These are phyloP conservation scores for Calcarisporium arbuscula DNA, from an alignment of 2,329 filamentous ascomycete genomes.

Conservation along the genomic window DNA sequence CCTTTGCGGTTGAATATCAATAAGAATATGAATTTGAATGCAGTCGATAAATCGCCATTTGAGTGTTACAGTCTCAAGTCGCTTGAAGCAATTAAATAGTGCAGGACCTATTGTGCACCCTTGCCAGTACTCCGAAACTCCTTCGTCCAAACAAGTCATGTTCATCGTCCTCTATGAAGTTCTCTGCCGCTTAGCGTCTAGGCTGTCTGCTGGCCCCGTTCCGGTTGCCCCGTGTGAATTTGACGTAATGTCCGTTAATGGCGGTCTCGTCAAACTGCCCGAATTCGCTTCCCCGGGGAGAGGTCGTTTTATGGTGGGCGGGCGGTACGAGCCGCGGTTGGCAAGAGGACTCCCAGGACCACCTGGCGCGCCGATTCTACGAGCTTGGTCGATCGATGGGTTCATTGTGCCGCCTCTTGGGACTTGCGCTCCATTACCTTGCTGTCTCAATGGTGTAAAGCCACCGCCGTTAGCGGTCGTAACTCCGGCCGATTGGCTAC, in stretches of 20 bases:
- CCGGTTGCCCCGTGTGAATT: conserved; percentile 29
- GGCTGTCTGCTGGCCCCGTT: conserved; percentile 16
- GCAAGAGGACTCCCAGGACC: conserved; percentile 48
- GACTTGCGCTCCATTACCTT: conserved; percentile 17
- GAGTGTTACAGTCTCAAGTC: too few relatives aligned
- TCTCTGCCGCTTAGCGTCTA: conserved; percentile 49
- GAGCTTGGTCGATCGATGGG: conserved; percentile 45
- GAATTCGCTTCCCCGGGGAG: conserved; percentile 21
- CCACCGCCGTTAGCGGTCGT: conserved; percentile 15
- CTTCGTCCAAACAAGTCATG: background rate
- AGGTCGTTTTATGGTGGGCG: conserved; percentile 52
- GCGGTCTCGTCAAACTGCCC: conserved; percentile 27
- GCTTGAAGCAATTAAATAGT: too few relatives aligned
- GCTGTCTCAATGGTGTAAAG: conserved; percentile 25
- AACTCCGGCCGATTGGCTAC: conserved; percentile 19
- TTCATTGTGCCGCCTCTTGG: conserved; percentile 40
- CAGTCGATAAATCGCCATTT: too few relatives aligned
- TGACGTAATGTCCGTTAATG: conserved; percentile 44
- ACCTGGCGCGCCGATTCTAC: conserved; percentile 54
- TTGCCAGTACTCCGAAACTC: too few relatives aligned
- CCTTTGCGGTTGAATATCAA: too few relatives aligned
- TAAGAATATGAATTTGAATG: too few relatives aligned
- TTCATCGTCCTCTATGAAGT: conserved; percentile 22
- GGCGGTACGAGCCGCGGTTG: conserved; percentile 53
- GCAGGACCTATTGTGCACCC: too few relatives aligned